A percentile compares a stretch with the other conserved stretches of the same genome.
Evolutionary conservation across 179 eudicot genomes (phyloP).

Genomic region (Patellifolia procumbens): DNA sequence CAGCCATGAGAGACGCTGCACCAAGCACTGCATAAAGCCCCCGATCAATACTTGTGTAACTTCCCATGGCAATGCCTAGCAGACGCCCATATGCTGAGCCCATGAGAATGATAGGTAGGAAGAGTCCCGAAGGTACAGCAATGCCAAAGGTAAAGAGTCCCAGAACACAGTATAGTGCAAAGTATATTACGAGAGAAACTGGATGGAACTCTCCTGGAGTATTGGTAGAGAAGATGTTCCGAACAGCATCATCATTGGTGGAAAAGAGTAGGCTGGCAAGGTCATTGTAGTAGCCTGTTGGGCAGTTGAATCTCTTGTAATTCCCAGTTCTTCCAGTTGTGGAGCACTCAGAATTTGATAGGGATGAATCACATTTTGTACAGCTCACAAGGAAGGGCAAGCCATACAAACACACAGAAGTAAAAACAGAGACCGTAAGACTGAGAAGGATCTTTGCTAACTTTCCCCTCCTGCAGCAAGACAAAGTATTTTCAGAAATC

Average conservation of each 20-base stretch:
- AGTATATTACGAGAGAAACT: slow-evolving; percentile 54
- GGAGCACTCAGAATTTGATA: slow-evolving; percentile 50
- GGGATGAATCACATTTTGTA: slow-evolving; percentile 64
- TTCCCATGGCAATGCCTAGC: slow-evolving; percentile 65
- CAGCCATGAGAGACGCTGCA: slow-evolving; percentile 95
- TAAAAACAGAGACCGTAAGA: slow-evolving; percentile 69
- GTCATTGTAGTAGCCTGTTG: slow-evolving; percentile 82
- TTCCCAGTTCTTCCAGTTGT: slow-evolving; percentile 70
- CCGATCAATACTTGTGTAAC: slow-evolving; percentile 68
- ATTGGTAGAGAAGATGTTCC: slow-evolving; percentile 79
- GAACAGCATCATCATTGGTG: slow-evolving; percentile 89
- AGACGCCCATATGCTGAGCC: slow-evolving; percentile 91
- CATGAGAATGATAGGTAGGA: slow-evolving; percentile 91
- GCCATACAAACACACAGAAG: slow-evolving; percentile 75
- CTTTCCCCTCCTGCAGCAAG: slow-evolving; percentile 76
- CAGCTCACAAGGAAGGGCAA: slow-evolving; percentile 81
- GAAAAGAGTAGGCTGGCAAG: slow-evolving; percentile 91
- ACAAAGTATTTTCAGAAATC: not conserved
- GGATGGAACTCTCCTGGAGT: slow-evolving; percentile 58
- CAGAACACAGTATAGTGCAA: slow-evolving; percentile 60
- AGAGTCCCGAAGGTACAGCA: slow-evolving; percentile 92
- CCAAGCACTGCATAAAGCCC: slow-evolving; percentile 89
- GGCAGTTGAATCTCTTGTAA: slow-evolving; percentile 92
- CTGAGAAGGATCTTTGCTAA: slow-evolving; percentile 66
- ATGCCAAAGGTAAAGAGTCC: slow-evolving; percentile 88